A percentile compares a stretch with the other conserved stretches of the same genome.
phyloP scores from a whole-genome alignment of 441 rosid genomes.

The Brassica hybrid region DNA sequence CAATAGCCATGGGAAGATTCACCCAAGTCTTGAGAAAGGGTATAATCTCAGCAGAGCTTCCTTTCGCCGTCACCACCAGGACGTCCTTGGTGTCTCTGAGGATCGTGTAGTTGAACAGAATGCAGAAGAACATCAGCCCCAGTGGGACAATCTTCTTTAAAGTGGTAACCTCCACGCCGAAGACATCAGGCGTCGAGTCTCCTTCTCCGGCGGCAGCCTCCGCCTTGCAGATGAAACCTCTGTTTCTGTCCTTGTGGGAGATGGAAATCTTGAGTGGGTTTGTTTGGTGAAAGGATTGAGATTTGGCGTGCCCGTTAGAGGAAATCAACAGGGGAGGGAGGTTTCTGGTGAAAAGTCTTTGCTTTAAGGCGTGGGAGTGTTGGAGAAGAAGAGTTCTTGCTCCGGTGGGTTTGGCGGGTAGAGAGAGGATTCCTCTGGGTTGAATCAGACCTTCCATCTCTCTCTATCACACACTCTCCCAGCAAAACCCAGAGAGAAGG shows the following conservation, averaged over 20 bases:
- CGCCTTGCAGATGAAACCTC: slow-evolving; percentile 6
- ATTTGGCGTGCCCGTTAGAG: slow-evolving; percentile 51
- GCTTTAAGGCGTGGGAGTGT: background rate
- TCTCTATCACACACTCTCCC: slow-evolving; percentile 30
- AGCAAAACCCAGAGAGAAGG: background rate
- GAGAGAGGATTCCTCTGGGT: slow-evolving; percentile 71
- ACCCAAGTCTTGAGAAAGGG: background rate
- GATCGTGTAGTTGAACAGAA: slow-evolving; percentile 87
- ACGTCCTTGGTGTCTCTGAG: slow-evolving; percentile 69
- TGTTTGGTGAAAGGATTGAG: slow-evolving; percentile 32
- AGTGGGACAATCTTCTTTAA: slow-evolving; percentile 80
- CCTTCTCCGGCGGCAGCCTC: background rate
- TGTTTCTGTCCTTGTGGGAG: slow-evolving; percentile 45
- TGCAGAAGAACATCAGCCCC: slow-evolving; percentile 92
- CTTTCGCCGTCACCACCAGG: slow-evolving; percentile 68
- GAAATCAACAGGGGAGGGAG: slow-evolving; percentile 55
- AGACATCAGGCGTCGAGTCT: slow-evolving; percentile 48
- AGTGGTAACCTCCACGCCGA: slow-evolving; percentile 46
- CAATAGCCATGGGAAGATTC: slow-evolving; percentile 82
- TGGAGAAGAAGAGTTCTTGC: slow-evolving; percentile 25
- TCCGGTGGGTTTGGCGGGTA: slow-evolving; percentile 62
- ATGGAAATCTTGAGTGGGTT: slow-evolving; percentile 34
- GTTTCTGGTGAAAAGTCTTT: background rate
- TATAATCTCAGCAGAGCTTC: slow-evolving; percentile 74
- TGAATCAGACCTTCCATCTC: slow-evolving; percentile 70